Evolutionary conservation across 345 rosid genomes (phyloP).

Genomic region (Acer yangbiense): DNA sequence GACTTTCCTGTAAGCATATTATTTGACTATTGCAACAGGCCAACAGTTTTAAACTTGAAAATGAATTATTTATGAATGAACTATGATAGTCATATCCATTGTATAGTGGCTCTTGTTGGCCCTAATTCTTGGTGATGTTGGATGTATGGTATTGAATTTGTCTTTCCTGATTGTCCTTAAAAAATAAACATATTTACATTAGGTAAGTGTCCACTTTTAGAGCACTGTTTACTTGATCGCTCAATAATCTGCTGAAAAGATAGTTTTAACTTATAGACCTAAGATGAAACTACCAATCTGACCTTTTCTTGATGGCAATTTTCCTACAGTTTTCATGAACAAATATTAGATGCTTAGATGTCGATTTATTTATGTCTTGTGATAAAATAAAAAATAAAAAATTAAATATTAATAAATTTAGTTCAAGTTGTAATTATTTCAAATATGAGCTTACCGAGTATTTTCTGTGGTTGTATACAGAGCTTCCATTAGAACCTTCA

Average conservation of each 20-base stretch:
- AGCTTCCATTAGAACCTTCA: conserved; percentile 96
- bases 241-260: not conserved
- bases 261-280: conserved; percentile 13
- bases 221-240: not conserved
- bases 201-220: not conserved
- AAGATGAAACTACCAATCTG: not conserved
- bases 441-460: conserved; percentile 15
- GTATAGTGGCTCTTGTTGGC: conserved; percentile 1
- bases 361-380: not conserved
- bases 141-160: not conserved
- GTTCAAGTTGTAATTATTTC: not conserved
- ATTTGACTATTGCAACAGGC: not conserved
- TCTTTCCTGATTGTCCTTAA: not conserved
- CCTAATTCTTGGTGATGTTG: not conserved
- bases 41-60: not conserved
- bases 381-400: too few relatives aligned
- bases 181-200: not conserved
- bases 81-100: not conserved
- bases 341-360: not conserved
- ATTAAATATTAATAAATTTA: not conserved
- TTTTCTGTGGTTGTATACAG: conserved; percentile 47
- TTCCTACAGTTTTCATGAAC: not conserved
- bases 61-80: not conserved
- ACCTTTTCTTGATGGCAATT: not conserved
- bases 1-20: not conserved